A percentile compares a stretch with the other conserved stretches of the same genome.
These are phyloP conservation scores for Chalciporus piperatus DNA, from an alignment of 768 basidiomycete genomes.

Conservation along the genomic window DNA sequence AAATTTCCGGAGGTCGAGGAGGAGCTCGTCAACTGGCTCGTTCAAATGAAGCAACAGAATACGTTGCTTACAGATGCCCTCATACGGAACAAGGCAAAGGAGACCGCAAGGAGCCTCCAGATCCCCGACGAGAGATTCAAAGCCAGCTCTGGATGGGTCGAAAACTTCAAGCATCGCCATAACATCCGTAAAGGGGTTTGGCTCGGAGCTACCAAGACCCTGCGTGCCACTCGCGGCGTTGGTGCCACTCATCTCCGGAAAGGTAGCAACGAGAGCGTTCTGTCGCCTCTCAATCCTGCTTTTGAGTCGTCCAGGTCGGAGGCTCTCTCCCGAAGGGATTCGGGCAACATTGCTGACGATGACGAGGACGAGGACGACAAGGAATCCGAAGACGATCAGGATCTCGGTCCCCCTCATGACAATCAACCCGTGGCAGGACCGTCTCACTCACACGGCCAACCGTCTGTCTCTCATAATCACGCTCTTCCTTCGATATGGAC, in stretches of 20 bases:
- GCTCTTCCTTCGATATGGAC: conserved; percentile 35
- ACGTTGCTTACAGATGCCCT: conserved; percentile 59
- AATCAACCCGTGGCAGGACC: conserved; percentile 26
- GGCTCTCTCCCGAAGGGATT: conserved; percentile 24
- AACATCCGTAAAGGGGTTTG: conserved; percentile 69
- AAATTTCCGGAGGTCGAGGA: conserved; percentile 80
- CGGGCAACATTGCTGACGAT: conserved; percentile 30
- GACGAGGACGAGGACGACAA: conserved; percentile 34
- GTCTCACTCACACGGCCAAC: conserved; percentile 28
- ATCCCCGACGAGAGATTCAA: conserved; percentile 78
- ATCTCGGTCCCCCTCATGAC: conserved; percentile 26
- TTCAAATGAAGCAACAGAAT: conserved; percentile 47
- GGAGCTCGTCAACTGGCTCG: conserved; percentile 58
- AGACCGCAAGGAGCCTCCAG: conserved; percentile 54
- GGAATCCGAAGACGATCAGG: conserved; percentile 35
- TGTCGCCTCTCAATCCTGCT: conserved; percentile 41
- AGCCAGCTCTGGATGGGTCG: conserved; percentile 89
- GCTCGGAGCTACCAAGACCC: conserved; percentile 39
- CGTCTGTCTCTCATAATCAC: conserved; percentile 24
- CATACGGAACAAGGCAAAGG: conserved; percentile 64
- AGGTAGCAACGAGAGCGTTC: conserved; percentile 31
- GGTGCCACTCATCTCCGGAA: conserved; percentile 36
- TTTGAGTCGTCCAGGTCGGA: conserved; percentile 34
- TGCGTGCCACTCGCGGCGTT: conserved; percentile 30
- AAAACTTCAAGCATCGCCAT: conserved; percentile 85